These are phyloP conservation scores for Tubosaeta sp. DNA, from an alignment of 768 basidiomycete genomes.

Conservation along the genomic window DNA sequence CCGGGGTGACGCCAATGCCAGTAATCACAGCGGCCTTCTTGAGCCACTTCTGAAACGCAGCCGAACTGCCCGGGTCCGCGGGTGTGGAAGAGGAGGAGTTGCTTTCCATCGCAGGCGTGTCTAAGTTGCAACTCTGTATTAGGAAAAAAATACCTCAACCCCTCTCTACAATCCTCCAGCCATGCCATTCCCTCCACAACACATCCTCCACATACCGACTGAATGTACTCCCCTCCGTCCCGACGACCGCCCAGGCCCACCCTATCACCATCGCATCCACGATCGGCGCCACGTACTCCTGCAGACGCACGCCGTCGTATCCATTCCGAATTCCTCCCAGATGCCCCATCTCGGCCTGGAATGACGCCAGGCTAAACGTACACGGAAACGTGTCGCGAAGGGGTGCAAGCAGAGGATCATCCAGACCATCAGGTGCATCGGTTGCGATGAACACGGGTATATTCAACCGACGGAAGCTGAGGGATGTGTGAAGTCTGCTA, in stretches of 20 bases:
- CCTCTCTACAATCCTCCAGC: slow-evolving; percentile 45
- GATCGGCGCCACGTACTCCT: slow-evolving; percentile 51
- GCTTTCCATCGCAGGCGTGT: slow-evolving; percentile 27
- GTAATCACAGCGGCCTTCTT: slow-evolving; percentile 45
- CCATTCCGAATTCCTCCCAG: slow-evolving; percentile 38
- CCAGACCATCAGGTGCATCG: slow-evolving; percentile 41
- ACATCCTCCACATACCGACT: slow-evolving; percentile 65
- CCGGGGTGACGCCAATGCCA: slow-evolving; percentile 45
- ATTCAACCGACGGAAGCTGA: slow-evolving; percentile 41
- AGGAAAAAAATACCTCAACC: slow-evolving; percentile 31
- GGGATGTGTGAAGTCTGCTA: slow-evolving; percentile 32
- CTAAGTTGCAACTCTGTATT: background rate
- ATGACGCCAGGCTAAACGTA: slow-evolving; percentile 53
- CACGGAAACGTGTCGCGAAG: slow-evolving; percentile 62
- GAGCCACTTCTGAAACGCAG: slow-evolving; percentile 49
- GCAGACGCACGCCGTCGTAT: slow-evolving; percentile 48
- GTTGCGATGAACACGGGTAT: slow-evolving; percentile 65
- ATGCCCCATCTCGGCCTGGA: slow-evolving; percentile 28
- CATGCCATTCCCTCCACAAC: slow-evolving; percentile 59
- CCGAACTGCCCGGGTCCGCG: slow-evolving; percentile 20
- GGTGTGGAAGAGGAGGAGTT: slow-evolving; percentile 18
- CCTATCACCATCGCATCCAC: slow-evolving; percentile 69
- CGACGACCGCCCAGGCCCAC: slow-evolving; percentile 53
- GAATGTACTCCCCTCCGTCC: slow-evolving; percentile 75
- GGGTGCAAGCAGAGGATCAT: slow-evolving; percentile 40